phyloP scores from a whole-genome alignment of 2,329 filamentous ascomycete genomes.

The Tolypocladium cylindrosporum region DNA sequence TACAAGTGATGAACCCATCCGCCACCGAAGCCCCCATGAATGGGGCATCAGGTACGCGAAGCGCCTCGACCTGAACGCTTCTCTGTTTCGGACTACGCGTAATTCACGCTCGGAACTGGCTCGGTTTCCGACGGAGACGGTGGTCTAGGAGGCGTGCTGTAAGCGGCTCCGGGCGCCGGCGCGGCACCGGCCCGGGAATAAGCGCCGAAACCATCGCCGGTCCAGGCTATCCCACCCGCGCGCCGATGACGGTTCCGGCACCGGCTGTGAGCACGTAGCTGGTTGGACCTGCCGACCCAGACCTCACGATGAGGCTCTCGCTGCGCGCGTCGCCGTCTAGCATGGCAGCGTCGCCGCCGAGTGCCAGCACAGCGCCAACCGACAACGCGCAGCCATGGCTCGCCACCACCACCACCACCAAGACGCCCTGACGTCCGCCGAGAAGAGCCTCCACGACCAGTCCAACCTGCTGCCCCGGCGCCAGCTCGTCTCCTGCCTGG shows the following conservation, averaged over 20 bases:
- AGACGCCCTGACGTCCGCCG: constrained; percentile 16
- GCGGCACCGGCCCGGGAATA: neutral
- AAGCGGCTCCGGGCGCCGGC: neutral
- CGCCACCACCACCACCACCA: neutral
- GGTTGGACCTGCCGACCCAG: neutral
- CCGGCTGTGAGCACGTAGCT: neutral
- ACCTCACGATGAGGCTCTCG: neutral
- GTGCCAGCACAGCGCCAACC: neutral
- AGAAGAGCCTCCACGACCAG: constrained; percentile 41
- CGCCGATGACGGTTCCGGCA: neutral
- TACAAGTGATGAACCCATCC: too few species aligned
- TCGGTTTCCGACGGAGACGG: neutral
- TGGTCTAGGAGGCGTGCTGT: too few species aligned
- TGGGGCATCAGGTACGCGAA: too few species aligned
- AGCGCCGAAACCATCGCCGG: neutral
- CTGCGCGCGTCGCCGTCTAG: neutral
- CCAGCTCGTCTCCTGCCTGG: constrained; percentile 40
- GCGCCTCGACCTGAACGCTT: too few species aligned
- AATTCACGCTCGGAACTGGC: neutral
- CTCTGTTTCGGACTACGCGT: too few species aligned
- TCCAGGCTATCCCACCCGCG: neutral
- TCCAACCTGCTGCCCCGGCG: constrained; percentile 44
- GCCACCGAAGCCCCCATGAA: too few species aligned
- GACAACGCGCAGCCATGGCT: neutral
- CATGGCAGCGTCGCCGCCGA: neutral